phyloP scores from a whole-genome alignment of 2,329 filamentous ascomycete genomes.

The Diaporthe ilicicola region DNA sequence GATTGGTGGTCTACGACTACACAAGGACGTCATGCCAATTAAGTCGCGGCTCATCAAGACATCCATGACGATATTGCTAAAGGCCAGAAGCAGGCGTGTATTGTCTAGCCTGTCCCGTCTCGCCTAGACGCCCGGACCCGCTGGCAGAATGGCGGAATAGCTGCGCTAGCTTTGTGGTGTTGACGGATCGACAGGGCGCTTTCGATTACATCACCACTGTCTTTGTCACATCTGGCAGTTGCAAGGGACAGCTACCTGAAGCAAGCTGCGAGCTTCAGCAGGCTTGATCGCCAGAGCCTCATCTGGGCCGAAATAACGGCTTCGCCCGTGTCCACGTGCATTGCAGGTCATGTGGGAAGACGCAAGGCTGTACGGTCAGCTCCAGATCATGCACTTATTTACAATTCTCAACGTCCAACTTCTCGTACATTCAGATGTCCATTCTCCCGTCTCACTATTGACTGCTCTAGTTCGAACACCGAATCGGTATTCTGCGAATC shows the following conservation, averaged over 20 bases:
- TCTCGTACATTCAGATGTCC: too few relatives aligned
- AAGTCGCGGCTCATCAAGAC: neutral
- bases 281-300: too few relatives aligned
- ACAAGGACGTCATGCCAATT: neutral
- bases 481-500: neutral
- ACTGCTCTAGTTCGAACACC: neutral
- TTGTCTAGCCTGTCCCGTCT: neutral
- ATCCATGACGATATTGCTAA: conserved; percentile 13
- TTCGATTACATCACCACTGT: conserved; percentile 31
- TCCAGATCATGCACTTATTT: neutral
- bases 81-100: neutral
- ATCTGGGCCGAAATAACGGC: neutral
- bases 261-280: neutral
- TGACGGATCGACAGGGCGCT: neutral
- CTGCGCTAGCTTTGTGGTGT: neutral
- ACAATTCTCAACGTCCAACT: neutral
- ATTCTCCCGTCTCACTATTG: neutral
- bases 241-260: neutral
- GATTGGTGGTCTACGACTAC: neutral
- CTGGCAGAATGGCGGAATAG: neutral
- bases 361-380: neutral
- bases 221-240: neutral
- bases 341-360: neutral
- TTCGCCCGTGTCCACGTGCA: too few relatives aligned
- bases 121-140: neutral